A percentile compares a stretch with the other conserved stretches of the same genome.
Evolutionary conservation across 345 rosid species (phyloP).

Genomic region (Hibiscus mutabilis): DNA sequence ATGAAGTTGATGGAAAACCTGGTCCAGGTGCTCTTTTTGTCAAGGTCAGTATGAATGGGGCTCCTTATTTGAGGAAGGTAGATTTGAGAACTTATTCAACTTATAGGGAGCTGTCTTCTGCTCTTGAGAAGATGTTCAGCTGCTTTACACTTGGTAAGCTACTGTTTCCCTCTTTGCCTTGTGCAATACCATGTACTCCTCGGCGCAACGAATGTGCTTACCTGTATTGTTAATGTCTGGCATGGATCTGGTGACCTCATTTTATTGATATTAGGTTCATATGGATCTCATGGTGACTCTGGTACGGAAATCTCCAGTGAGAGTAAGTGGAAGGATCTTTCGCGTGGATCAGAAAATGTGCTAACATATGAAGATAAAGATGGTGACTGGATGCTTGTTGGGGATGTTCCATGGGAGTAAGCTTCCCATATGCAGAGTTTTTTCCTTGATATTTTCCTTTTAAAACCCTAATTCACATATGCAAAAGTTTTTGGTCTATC

Average conservation of each 20-base stretch:
- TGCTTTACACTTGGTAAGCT: conserved; percentile 77
- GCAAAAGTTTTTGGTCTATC: not conserved
- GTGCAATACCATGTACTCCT: not conserved
- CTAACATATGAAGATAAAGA: conserved; percentile 91
- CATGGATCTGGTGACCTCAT: not conserved
- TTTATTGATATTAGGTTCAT: conserved; percentile 48
- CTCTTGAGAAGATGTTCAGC: conserved; percentile 93
- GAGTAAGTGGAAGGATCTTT: conserved; percentile 67
- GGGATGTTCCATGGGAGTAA: conserved; percentile 99
- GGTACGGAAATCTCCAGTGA: conserved; percentile 66
- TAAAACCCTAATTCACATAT: not conserved
- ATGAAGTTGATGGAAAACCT: conserved; percentile 85
- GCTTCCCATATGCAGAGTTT: conserved; percentile 12
- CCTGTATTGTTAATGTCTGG: not conserved
- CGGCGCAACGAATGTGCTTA: not conserved
- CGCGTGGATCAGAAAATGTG: conserved; percentile 81
- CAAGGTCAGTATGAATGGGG: conserved; percentile 96
- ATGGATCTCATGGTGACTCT: conserved; percentile 48
- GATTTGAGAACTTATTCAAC: conserved; percentile 62
- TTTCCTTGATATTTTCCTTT: not conserved
- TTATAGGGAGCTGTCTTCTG: conserved; percentile 68
- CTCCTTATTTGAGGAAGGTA: conserved; percentile 87
- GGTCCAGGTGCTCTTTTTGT: conserved; percentile 45
- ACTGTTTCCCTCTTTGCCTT: conserved; percentile 9
- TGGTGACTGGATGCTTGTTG: conserved; percentile 94